Base-by-base conservation (phyloP, 768 basidiomycete species). In the Pisolithus microcarpus region DNA sequence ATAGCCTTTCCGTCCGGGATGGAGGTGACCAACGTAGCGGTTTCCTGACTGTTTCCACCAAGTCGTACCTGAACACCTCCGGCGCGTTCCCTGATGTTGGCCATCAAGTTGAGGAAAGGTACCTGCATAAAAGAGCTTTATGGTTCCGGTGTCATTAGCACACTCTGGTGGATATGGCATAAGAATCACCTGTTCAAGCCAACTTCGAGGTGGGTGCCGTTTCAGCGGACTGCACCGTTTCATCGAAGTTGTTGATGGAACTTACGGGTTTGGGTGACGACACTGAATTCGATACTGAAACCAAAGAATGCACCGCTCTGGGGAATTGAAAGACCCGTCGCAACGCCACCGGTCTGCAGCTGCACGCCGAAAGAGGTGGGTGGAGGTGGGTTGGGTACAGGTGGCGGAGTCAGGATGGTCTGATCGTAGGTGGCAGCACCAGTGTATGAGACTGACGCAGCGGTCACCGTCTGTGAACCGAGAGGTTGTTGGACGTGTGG, bases 11-110 rank as follows among this genome's bases (percentile, higher is more conserved):
- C 72, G 44, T 80, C 73, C 0, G 75, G 61, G 7, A 81, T 75
- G 34, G 67, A 72, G 43, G 70, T 68, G 8, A 80, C 80, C 53
- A 80, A 63, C 4, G 67, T 65, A 6, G 72, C 83, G 3, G 71
- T 76, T 50, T 92, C 89, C 61, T 91, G 89, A 0, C 84, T 82
- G 65, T 91, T 91, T 43, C 88, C 88, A 23, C 89, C 88, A 1
- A 91, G 72, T 46, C 88, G 79, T n/a, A 90, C 66, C 11, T 75
- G 66, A 7, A 87, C 79, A 1, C 65, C 59, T 3, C 87, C 87
- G 3, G 78, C 77, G 24, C 89, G 75, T 56, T 78, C 72, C 44
- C 72, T 72, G n/a, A 92, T 70, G 55, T 86, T 85, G 5, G 79
- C 73, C 74, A 92, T 79, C 28, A 90, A 72, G 61, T 91, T 91